phyloP scores from a whole-genome alignment of 306 rosid species.

The Cucurbita pepo region DNA sequence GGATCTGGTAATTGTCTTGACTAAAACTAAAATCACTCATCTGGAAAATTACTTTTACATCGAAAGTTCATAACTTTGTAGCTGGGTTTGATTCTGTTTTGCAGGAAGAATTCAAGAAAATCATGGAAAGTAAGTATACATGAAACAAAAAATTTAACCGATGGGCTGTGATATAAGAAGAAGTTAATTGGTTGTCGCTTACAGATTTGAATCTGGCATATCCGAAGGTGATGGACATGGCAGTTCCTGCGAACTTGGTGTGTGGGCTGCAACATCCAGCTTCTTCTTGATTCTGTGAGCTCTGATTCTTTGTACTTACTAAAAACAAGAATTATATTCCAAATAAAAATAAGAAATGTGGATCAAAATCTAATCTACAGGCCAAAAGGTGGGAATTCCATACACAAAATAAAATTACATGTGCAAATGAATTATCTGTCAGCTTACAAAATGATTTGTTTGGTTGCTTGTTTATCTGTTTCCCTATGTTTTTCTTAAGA shows the following conservation, averaged over 20 bases:
- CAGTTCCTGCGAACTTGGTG: slow-evolving; percentile 78
- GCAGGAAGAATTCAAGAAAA: slow-evolving; percentile 70
- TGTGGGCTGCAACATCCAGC: slow-evolving; percentile 62
- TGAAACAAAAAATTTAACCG: neutral
- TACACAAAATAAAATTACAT: neutral
- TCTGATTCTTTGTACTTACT: neutral
- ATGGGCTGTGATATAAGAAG: neutral
- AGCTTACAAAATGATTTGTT: neutral
- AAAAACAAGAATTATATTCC: neutral
- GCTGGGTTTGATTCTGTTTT: slow-evolving; percentile 2
- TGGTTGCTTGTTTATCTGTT: too few relatives aligned
- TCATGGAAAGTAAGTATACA: slow-evolving; percentile 69
- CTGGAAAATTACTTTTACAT: neutral
- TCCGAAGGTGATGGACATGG: slow-evolving; percentile 86
- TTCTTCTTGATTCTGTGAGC: neutral
- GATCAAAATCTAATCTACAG: neutral
- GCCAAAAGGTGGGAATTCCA: neutral
- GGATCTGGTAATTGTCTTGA: slow-evolving; percentile 42
- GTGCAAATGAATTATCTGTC: neutral
- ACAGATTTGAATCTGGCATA: slow-evolving; percentile 80
- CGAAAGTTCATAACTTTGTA: neutral
- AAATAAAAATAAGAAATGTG: neutral
- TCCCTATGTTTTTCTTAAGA: too few relatives aligned
- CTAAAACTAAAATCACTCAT: neutral
- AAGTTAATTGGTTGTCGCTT: neutral